phyloP scores from a whole-genome alignment of 176 grass and related monocot species.

The Carex parvula region DNA sequence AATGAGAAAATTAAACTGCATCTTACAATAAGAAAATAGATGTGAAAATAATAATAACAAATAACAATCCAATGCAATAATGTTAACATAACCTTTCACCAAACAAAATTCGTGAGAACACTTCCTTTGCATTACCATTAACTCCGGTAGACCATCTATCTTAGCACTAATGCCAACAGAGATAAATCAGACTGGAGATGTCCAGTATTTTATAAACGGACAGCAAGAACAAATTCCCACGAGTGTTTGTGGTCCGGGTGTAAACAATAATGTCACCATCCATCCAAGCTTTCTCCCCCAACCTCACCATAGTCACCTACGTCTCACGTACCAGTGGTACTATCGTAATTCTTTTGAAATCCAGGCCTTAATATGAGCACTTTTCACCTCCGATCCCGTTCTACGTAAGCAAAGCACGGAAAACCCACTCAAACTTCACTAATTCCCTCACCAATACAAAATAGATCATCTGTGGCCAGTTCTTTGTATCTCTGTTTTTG shows the following conservation, averaged over 20 bases:
- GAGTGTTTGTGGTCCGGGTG: not conserved
- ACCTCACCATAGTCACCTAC: not conserved
- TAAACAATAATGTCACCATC: conserved; percentile 17
- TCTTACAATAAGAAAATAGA: not conserved
- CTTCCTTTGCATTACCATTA: not conserved
- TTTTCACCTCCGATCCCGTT: conserved; percentile 1
- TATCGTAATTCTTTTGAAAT: not conserved
- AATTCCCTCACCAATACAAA: not conserved
- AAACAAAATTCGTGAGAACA: not conserved
- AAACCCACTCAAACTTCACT: conserved; percentile 20
- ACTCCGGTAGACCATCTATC: not conserved
- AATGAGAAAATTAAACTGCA: too few relatives aligned
- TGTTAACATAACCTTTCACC: not conserved
- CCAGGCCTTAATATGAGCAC: not conserved
- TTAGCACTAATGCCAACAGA: not conserved
- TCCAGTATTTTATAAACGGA: not conserved
- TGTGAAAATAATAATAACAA: not conserved
- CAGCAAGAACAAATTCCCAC: not conserved
- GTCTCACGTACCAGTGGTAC: not conserved
- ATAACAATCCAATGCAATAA: not conserved
- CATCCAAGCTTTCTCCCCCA: not conserved
- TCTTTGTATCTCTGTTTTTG: not conserved
- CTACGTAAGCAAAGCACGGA: not conserved
- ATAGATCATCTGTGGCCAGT: not conserved
- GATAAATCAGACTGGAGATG: not conserved